Conservation (phyloP, 1,139 yeast genomes). For the Candida freyschussii region DNA sequence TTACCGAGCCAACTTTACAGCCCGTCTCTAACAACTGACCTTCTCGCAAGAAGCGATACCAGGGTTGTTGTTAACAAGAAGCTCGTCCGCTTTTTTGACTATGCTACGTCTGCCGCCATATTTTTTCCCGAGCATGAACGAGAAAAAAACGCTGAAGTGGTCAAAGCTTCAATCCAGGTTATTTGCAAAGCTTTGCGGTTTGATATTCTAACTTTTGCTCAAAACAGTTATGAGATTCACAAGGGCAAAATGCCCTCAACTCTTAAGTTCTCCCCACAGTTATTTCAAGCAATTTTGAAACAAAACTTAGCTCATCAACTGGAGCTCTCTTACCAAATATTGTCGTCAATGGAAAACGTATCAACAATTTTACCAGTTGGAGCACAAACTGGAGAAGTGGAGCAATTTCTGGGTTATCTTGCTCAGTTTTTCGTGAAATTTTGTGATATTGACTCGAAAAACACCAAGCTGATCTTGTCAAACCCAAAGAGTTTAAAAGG, state of each 20-base stretch:
- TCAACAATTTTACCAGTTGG: constrained; percentile 36
- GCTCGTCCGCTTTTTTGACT: constrained; percentile 35
- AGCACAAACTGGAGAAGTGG: constrained; percentile 27
- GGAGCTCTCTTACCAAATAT: constrained; percentile 35
- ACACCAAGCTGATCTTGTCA: constrained; percentile 38
- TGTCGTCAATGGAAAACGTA: constrained; percentile 41
- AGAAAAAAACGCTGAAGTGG: constrained; percentile 25
- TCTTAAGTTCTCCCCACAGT: constrained; percentile 37
- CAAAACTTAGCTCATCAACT: constrained; percentile 38
- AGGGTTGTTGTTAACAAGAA: constrained; percentile 37
- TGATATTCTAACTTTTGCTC: constrained; percentile 54
- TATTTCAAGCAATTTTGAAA: constrained; percentile 36
- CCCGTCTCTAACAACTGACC: constrained; percentile 32
- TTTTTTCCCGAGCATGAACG: constrained; percentile 30
- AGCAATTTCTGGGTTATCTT: constrained; percentile 25
- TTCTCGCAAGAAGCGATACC: constrained; percentile 40
- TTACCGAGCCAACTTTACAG: constrained; percentile 26
- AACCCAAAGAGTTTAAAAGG: constrained; percentile 42
- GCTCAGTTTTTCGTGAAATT: constrained; percentile 31
- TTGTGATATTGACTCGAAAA: constrained; percentile 41
- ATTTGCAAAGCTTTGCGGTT: constrained; percentile 44
- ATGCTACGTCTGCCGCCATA: constrained; percentile 29
- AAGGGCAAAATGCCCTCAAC: constrained; percentile 32
- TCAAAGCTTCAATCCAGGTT: constrained; percentile 38
- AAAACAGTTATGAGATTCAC: constrained; percentile 43